Evolutionary conservation across 352 stramenopile genomes (phyloP), one percentile per base, ranked within the genome.

Genomic region (Pythium phragmiticola): DNA sequence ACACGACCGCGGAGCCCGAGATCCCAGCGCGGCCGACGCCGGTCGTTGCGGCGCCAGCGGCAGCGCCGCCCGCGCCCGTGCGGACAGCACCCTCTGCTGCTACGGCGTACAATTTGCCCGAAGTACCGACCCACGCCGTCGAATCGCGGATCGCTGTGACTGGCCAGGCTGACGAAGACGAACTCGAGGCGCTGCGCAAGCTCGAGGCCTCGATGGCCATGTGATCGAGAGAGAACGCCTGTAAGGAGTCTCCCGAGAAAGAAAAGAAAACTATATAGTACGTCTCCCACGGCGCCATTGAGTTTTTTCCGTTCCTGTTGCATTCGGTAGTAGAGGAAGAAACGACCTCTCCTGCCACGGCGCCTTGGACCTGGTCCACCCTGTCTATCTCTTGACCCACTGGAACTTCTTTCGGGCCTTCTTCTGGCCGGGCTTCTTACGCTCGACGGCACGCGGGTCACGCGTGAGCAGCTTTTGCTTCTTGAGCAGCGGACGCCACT

Each of bases 381-480:
- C 47, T 66, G 69, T 87, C 77, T 97, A 99, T 92, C 96, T 95
- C 82, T 98, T 98, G 71, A 98, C 94, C 97, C 97, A 99, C 82
- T 99, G 96, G 73, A 96, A 97, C 73, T 94, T 92, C 88, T 98
- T 99, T 67, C 97, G 89, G 7, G 97, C 96, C 82, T 99, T 99
- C 36, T 89, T 78, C 69, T 94, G 90, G 64, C 97, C 97, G 37
- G 95, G 60, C 76, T 98, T 99, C 84, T 99, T 99, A 62, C 93
- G 80, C 82, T 99, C 96, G 52, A 99, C 96, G 79, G 95, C 97
- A 74, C 97, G 77, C 66, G 95, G 79, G 86, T 99, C 97, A 72
- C 96, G 82, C 66, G 85, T 98, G 37, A 99, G 72, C 63, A 98
- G 87, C 62, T 95, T 94, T 42, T 90, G 78, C 66, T 89, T 88